Base-by-base conservation (phyloP, 1,284 basidiomycete genomes). In the Ustanciosporium gigantosporum region DNA sequence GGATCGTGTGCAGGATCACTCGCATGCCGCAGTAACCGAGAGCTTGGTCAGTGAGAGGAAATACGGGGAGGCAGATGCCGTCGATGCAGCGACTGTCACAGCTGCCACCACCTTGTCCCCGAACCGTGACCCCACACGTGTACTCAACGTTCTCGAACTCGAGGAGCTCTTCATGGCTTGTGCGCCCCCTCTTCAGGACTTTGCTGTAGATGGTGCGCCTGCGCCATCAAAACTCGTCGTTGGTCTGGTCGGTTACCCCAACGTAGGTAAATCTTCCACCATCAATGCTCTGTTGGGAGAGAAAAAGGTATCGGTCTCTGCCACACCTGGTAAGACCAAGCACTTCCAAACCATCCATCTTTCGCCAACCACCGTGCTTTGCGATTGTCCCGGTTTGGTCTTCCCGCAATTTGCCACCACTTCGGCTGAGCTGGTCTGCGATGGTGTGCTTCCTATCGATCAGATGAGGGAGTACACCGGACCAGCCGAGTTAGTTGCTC, bases 301-400 rank as follows among this genome's bases (percentile, higher is more conserved):
- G 21, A 78, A 78, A 45, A 77, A 77, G 58, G 76, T 78, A 8
- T 76, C 73, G 23, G 76, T 77, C 37, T 74, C 70, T 14, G 52
- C 73, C 8, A 78, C 76, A 5, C 76, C 76, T 2, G 76, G 95
- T 65, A 97, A 98, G 80, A 99, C 95, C 23, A 99, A 99, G 78
- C 95, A 98, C 80, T 97, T 98, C 82, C 95, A 99, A 80, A 99
- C 95, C 0, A 92, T 97, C 60, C 85, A 92, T 64, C 84, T 98
- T 21, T 92, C 92, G 0, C 85, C 89, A 22, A 82, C 85, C 3
- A 88, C 97, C 39, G 83, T 90, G 13, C 84, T 99, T n/a, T 98
- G 94, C 73, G 95, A 99, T 81, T 99, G 95, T 81, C 95, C 95
- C 13, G 95, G 95, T 81, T 82, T 98, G 22, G 95, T 98, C 15